Conservation (phyloP, 1,139 yeast species). For the Taphrina communis region DNA sequence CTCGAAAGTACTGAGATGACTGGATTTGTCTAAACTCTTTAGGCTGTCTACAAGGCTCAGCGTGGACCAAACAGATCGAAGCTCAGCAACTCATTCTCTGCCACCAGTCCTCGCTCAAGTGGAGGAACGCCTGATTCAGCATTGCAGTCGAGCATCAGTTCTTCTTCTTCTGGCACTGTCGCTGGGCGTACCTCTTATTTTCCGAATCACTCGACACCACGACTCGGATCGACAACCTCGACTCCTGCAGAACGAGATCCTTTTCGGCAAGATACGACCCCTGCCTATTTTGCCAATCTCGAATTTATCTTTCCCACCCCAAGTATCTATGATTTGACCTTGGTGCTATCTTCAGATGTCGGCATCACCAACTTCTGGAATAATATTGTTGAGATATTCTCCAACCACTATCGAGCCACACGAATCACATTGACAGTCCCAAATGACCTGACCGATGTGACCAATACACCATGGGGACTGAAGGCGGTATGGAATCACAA, state of each 20-base stretch:
- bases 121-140: slow-evolving; percentile 34
- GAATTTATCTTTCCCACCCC: slow-evolving; percentile 46
- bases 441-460: slow-evolving; percentile 51
- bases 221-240: slow-evolving; percentile 21
- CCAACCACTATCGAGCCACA: slow-evolving; percentile 49
- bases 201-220: slow-evolving; percentile 32
- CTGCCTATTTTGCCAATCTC: slow-evolving; percentile 20
- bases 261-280: slow-evolving; percentile 17
- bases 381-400: slow-evolving; percentile 49
- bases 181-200: slow-evolving; percentile 31
- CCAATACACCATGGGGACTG: slow-evolving; percentile 53
- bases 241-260: slow-evolving; percentile 33
- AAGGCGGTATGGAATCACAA: slow-evolving; percentile 47
- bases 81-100: slow-evolving; percentile 27
- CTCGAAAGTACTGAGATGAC: neutral
- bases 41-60: slow-evolving; percentile 40
- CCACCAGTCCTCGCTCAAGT: slow-evolving; percentile 27
- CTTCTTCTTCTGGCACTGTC: slow-evolving; percentile 35
- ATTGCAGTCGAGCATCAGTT: slow-evolving; percentile 16
- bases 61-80: slow-evolving; percentile 31
- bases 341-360: slow-evolving; percentile 50
- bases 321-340: slow-evolving; percentile 49
- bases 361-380: slow-evolving; percentile 51
- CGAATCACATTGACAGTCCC: slow-evolving; percentile 50
- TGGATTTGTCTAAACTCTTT: neutral